Percentiles rank a stretch among this genome's conserved stretches.
phyloP scores from a whole-genome alignment of 371 early-diverging fungal genomes.

The Mucor velutinosus region DNA sequence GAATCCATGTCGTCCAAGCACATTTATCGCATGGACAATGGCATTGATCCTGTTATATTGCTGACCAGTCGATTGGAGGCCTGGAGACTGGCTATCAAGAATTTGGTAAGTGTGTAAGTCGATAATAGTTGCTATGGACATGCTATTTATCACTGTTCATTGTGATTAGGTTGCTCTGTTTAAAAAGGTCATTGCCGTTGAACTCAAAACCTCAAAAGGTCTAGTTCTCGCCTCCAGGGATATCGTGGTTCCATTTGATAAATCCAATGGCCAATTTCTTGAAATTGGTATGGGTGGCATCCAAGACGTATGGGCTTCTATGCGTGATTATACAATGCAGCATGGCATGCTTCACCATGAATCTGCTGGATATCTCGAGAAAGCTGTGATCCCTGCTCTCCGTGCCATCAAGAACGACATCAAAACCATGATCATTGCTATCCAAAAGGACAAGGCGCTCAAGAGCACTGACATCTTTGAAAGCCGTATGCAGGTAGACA shows the following conservation, averaged over 20 bases:
- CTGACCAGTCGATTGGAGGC: conserved; percentile 32
- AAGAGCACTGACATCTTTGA: conserved; percentile 34
- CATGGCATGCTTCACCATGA: conserved; percentile 45
- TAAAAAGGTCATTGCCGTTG: conserved; percentile 33
- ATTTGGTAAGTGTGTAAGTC: conserved; percentile 25
- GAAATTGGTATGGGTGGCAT: conserved; percentile 39
- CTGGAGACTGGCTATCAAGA: conserved; percentile 44
- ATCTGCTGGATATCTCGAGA: conserved; percentile 34
- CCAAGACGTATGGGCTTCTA: conserved; percentile 47
- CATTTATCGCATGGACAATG: conserved; percentile 42
- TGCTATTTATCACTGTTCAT: neutral
- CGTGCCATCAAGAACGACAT: conserved; percentile 42
- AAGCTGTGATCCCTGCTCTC: conserved; percentile 38
- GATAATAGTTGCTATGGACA: neutral
- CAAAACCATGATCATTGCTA: conserved; percentile 32
- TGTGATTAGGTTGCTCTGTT: conserved; percentile 32
- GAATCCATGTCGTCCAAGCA: conserved; percentile 31
- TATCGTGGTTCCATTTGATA: conserved; percentile 31
- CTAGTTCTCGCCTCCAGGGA: conserved; percentile 26
- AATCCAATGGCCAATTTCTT: conserved; percentile 39
- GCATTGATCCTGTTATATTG: conserved; percentile 44
- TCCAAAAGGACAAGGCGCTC: conserved; percentile 37
- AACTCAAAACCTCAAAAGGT: conserved; percentile 30
- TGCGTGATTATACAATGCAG: conserved; percentile 43
- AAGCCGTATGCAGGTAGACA: conserved; percentile 33